Evolutionary conservation across 805 yeast species (phyloP), one percentile per base, ranked within the genome.

Genomic region (Kuraishia hungarica): DNA sequence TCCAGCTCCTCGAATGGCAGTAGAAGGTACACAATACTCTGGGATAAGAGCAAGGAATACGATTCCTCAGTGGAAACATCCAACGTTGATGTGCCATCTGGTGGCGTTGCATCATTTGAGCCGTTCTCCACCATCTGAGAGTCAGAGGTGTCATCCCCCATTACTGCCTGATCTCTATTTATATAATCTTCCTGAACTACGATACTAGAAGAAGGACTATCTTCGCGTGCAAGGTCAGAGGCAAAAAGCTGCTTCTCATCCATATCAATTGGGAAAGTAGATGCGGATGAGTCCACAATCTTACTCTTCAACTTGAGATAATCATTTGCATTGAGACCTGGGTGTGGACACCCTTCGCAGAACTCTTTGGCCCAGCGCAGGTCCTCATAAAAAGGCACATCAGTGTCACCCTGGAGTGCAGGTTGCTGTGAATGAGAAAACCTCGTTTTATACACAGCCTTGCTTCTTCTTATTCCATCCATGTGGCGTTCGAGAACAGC

Each of bases 1-100:
- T 70, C 68, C 2, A 64, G 51, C 39, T 72, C 77, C 26, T 73
- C 78, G 2, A 63, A 61, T 0, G 82, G 82, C 17, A 80, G 58
- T 2, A 77, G 53, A 22, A 67, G 58, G 1, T 64, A 55, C 1
- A 76, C 61, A 4, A 79, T 51, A 1, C 68, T 67, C 39, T 67
- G 69, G 1, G 74, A 59, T 26, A 81, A 49, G 1, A 73, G 57
- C 24, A 65, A 65, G 26, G 72, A 57, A 58, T 77, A 78, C n/a
- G 65, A 56, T 24, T 62, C 65, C 51, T 73, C 72, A 26, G 28
- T 39, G 17, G 35, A 20, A 11, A n/a, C 15, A 22, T 11, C 21
- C 23, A 17, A 48, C n/a, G 19, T 20, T 21, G 46, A 29, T 20
- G 43, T n/a, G 11, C 23, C 6, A 54, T 39, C 43, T 15, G 50